Base-by-base conservation (phyloP, 2,329 filamentous ascomycete genomes). In the Calonectria henricotiae region DNA sequence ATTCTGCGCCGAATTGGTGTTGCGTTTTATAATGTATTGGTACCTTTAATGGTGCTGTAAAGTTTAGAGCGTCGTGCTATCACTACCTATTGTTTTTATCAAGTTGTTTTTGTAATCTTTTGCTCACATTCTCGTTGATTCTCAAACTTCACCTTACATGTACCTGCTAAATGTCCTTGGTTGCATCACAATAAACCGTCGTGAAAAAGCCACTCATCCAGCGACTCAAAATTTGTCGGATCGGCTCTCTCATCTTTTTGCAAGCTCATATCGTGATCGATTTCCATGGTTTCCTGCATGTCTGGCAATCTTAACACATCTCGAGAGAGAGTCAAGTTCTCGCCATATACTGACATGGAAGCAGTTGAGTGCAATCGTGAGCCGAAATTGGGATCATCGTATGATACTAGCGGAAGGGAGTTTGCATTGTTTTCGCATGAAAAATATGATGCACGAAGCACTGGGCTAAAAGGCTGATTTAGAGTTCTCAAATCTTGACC, bases 161-260 rank as follows among this genome's bases (percentile, higher is more conserved):
- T 37, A 4, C 17, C 55, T 68, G 46, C 55, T 44, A 23, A 35
- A 39, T 37, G 55, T 27, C n/a, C 49, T 32, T 35, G 6, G 20
- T 43, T 30, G 49, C 25, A 69, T 46, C 25, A 54, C 49, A 30
- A 23, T 62, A 60, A 43, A 11, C 60, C 63, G 13, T 61, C 43
- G 9, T 54, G 47, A 66, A 51, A 27, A 47, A 71, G 67, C 74
- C 73, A 77, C n/a, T 77, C 64, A 35, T 75, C 68, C 30, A 76
- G 55, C 41, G 70, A 72, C 15, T 67, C 55, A 54, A 77, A 72
- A 23, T 39, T 61, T 23, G 35, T 46, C 41, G 68, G 67, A 47
- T 73, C 65, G 12, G 27, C 23, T 6, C 43, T 25, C 12, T 55
- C 55, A 44, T 20, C 55, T 23, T 51, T 25, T 41, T 35, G 17